Conservation (phyloP, 2,329 filamentous ascomycete genomes). For the Scedosporium dehoogii region DNA sequence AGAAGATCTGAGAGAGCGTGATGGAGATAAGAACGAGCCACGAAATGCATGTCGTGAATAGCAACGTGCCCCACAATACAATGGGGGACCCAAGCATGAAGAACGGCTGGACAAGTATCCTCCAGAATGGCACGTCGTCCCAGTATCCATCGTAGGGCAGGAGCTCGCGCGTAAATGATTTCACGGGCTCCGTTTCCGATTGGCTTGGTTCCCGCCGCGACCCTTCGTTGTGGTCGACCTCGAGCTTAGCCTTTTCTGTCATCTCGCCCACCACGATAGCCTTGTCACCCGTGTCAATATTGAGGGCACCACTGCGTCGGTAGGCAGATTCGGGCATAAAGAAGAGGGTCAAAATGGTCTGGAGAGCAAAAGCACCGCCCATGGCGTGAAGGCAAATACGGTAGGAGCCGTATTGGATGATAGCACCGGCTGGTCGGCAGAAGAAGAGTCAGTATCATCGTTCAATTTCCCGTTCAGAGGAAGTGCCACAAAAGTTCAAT, state of each 20-base stretch:
- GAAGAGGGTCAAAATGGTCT: conserved; percentile 26
- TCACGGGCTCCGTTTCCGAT: conserved; percentile 12
- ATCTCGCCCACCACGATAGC: conserved; percentile 5
- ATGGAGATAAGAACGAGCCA: conserved; percentile 20
- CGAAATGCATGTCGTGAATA: conserved; percentile 26
- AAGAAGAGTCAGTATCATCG: not conserved
- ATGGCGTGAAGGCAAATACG: conserved; percentile 24
- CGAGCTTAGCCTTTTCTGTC: conserved; percentile 11
- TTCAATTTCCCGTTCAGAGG: not conserved
- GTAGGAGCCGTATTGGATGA: conserved; percentile 26
- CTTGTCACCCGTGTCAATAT: conserved; percentile 10
- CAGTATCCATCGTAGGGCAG: conserved; percentile 27
- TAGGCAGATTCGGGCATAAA: conserved; percentile 32
- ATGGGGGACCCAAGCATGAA: conserved; percentile 23
- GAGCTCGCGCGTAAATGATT: conserved; percentile 19
- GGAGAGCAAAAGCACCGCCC: conserved; percentile 27
- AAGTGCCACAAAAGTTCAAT: not conserved
- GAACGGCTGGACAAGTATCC: conserved; percentile 24
- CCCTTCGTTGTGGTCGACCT: conserved; percentile 9
- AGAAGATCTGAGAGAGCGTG: conserved; percentile 25
- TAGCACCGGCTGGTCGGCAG: conserved; percentile 20
- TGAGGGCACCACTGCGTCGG: conserved; percentile 15
- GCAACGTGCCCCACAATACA: conserved; percentile 26
- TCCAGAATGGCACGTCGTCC: conserved; percentile 24
- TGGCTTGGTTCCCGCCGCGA: conserved; percentile 5